A percentile compares a stretch with the other conserved stretches of the same genome.
phyloP scores from a whole-genome alignment of 2,329 filamentous ascomycete species.

The Ceratocystis lukuohia region DNA sequence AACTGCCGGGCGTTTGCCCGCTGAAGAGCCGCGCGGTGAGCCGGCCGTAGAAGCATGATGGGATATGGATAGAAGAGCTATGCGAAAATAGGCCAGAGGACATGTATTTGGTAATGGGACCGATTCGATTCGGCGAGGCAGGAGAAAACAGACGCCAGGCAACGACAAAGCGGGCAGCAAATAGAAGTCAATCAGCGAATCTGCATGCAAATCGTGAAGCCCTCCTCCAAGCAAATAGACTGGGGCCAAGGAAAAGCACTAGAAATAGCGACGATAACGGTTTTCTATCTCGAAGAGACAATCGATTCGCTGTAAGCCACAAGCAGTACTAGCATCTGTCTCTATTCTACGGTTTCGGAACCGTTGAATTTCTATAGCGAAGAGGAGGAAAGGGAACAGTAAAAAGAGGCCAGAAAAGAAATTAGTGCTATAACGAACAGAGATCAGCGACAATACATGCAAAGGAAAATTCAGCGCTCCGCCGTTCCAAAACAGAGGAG shows the following conservation, averaged over 20 bases:
- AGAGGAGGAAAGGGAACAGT: not conserved
- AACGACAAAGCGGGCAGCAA: not conserved
- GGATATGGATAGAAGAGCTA: not conserved
- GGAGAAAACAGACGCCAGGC: not conserved
- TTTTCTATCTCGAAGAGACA: conserved; percentile 3
- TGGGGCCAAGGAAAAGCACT: not conserved
- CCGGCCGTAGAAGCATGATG: conserved; percentile 29
- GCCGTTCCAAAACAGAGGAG: not conserved
- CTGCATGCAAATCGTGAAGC: no score
- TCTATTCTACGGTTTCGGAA: not conserved
- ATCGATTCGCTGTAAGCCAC: conserved; percentile 4
- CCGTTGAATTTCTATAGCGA: not conserved
- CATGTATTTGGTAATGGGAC: not conserved
- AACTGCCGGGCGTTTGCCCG: conserved; percentile 14
- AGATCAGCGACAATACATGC: not conserved
- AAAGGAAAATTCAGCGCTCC: not conserved
- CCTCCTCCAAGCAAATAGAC: conserved; percentile 3
- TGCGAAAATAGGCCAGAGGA: no score
- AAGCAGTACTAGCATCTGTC: conserved; percentile 9
- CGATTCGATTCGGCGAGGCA: not conserved
- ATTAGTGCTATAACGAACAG: not conserved
- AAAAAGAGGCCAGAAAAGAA: not conserved
- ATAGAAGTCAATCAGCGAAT: not conserved
- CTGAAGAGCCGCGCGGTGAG: conserved; percentile 20
- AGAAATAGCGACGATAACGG: conserved; percentile 11